Evolutionary conservation across 2,329 filamentous ascomycete genomes (phyloP).

Genomic region (Colletotrichum truncatum): DNA sequence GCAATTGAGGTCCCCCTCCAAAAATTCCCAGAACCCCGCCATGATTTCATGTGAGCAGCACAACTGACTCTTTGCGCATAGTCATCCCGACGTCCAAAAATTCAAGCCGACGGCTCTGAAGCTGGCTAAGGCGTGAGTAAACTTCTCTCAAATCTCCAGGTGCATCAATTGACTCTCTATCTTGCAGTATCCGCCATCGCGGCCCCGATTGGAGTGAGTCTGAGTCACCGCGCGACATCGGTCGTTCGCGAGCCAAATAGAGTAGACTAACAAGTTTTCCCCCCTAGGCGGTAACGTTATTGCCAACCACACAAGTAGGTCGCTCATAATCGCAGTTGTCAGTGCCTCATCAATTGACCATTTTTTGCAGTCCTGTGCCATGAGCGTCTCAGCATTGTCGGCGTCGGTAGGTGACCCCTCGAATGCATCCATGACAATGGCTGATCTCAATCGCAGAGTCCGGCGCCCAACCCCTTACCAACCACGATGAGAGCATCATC

Average conservation of each 20-base stretch:
- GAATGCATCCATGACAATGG: not conserved
- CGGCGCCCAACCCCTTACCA: conserved; percentile 94
- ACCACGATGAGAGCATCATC: conserved; percentile 86
- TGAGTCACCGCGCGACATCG: conserved; percentile 30
- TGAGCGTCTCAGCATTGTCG: conserved; percentile 97
- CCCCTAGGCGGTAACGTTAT: conserved; percentile 83
- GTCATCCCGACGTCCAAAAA: conserved; percentile 92
- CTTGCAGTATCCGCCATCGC: conserved; percentile 85
- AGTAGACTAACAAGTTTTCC: conserved; percentile 41
- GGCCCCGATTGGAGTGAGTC: conserved; percentile 98
- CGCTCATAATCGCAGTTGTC: not conserved
- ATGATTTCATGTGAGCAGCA: conserved; percentile 32
- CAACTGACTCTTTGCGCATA: conserved; percentile 41
- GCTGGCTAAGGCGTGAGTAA: conserved; percentile 89
- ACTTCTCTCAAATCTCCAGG: not conserved
- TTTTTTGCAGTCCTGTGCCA: conserved; percentile 82
- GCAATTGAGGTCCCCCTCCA: conserved; percentile 39
- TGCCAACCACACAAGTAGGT: conserved; percentile 88
- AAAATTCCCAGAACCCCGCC: conserved; percentile 41
- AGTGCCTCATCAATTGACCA: conserved; percentile 36
- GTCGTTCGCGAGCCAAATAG: conserved; percentile 28
- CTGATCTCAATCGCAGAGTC: conserved; percentile 69
- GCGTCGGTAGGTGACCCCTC: conserved; percentile 76
- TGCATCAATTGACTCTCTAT: conserved; percentile 48
- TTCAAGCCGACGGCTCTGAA: conserved; percentile 96